These are phyloP conservation scores for Bipolaris zeicola DNA, from an alignment of 2,329 filamentous ascomycete genomes.

Conservation along the genomic window DNA sequence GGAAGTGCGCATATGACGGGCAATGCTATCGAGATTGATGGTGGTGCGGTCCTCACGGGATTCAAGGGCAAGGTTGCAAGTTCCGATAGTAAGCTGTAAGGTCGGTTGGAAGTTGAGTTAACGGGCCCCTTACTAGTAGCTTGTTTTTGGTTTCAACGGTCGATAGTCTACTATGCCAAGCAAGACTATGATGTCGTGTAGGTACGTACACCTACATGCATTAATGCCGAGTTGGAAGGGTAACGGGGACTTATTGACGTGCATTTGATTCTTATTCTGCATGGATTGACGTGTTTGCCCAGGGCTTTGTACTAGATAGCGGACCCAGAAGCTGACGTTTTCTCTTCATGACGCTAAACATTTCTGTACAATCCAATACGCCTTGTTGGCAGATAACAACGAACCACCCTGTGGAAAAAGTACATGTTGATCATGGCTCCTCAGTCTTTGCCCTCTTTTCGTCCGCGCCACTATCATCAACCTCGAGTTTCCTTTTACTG, in stretches of 20 bases:
- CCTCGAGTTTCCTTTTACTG: slow-evolving; percentile 44
- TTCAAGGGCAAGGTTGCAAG: slow-evolving; percentile 45
- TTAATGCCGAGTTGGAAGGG: too few species aligned
- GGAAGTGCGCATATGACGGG: slow-evolving; percentile 53
- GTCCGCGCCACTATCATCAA: slow-evolving; percentile 27
- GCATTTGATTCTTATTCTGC: background rate
- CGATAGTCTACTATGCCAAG: too few species aligned
- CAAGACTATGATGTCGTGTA: too few species aligned
- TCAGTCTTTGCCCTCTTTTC: slow-evolving; percentile 45
- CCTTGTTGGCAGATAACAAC: background rate
- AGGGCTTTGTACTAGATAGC: background rate
- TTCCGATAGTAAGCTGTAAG: slow-evolving; percentile 35
- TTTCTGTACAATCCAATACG: background rate
- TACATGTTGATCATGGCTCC: slow-evolving; percentile 20
- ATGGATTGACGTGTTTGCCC: background rate
- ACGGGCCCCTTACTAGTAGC: too few species aligned
- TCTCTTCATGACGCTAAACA: background rate
- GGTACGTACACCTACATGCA: too few species aligned
- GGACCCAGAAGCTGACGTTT: background rate
- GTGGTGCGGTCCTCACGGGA: slow-evolving; percentile 52
- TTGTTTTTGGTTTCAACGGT: too few species aligned
- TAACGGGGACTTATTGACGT: background rate
- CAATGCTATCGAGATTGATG: slow-evolving; percentile 56
- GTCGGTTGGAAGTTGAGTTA: too few species aligned
- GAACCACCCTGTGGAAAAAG: background rate